A percentile compares a stretch with the other conserved stretches of the same genome.
These are phyloP conservation scores for Acanthamoeba divionensis DNA, from an alignment of 208 protist genomes.

Conservation along the genomic window DNA sequence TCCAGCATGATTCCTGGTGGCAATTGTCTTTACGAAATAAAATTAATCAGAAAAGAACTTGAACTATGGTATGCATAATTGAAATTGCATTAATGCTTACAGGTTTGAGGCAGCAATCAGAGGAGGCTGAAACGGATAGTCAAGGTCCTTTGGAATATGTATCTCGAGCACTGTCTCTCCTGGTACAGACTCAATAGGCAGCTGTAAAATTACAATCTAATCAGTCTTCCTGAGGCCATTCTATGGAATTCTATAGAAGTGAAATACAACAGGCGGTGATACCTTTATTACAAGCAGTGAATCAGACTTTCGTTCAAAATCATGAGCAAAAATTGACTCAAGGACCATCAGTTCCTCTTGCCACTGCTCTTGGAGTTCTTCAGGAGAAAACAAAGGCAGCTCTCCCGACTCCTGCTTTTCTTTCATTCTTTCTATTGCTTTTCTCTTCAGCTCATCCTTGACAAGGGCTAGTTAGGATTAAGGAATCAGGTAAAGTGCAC, in stretches of 20 bases:
- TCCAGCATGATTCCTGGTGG: neutral
- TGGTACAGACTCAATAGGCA: neutral
- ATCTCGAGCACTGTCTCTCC: neutral
- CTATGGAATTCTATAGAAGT: too few relatives aligned
- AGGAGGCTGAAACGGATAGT: neutral
- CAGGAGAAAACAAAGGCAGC: neutral
- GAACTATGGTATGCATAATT: neutral
- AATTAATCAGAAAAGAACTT: neutral
- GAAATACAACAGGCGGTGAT: too few relatives aligned
- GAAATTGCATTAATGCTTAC: neutral
- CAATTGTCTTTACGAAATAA: neutral
- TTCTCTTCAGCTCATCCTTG: neutral
- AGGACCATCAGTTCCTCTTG: conserved; percentile 1
- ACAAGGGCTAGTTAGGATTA: neutral
- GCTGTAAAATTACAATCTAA: too few relatives aligned
- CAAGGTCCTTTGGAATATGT: neutral
- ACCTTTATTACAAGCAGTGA: neutral
- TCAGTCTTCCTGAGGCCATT: too few relatives aligned
- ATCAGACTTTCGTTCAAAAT: neutral
- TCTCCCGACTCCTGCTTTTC: neutral
- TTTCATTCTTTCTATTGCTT: neutral
- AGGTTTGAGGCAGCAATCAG: neutral
- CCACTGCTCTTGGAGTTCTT: neutral
- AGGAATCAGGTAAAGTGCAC: neutral
- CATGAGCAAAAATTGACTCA: neutral